These are phyloP conservation scores for Xerocomellus intermedius DNA, from an alignment of 768 basidiomycete species.

Conservation along the genomic window DNA sequence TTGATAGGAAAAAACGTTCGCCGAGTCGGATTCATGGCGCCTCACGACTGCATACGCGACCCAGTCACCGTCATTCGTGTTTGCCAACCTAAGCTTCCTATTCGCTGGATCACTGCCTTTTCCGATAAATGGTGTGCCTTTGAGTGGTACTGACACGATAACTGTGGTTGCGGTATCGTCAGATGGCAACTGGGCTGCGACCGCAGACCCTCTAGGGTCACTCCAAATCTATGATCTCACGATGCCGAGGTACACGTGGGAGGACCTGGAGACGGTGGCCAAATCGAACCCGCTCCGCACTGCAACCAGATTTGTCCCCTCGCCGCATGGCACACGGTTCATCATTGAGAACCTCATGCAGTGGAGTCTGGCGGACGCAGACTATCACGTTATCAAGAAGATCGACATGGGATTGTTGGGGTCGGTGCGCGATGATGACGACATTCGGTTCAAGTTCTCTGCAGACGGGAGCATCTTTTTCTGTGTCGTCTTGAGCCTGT, in stretches of 20 bases:
- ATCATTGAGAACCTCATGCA: not conserved
- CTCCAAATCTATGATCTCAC: slow-evolving; percentile 11
- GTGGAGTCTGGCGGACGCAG: slow-evolving; percentile 6
- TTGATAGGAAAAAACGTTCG: not conserved
- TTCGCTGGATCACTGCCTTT: not conserved
- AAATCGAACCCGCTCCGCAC: not conserved
- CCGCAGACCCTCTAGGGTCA: not conserved
- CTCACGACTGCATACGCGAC: slow-evolving; percentile 1
- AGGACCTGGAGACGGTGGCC: not conserved
- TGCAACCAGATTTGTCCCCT: not conserved
- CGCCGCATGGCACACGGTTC: slow-evolving; percentile 12
- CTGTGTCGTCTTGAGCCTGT: not conserved
- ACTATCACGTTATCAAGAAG: slow-evolving; percentile 1
- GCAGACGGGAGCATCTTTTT: slow-evolving; percentile 10
- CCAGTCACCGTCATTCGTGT: slow-evolving; percentile 6
- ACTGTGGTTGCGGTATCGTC: slow-evolving; percentile 16
- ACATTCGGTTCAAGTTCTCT: slow-evolving; percentile 11
- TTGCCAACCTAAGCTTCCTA: not conserved
- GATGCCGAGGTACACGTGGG: not conserved
- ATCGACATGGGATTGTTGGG: slow-evolving; percentile 7
- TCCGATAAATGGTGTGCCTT: not conserved
- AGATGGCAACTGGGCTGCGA: slow-evolving; percentile 21
- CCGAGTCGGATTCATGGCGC: not conserved
- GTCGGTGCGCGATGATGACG: not conserved
- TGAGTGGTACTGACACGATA: not conserved